Conservation (phyloP, 108 stramenopile genomes). For the Aureococcus anophagefferens region DNA sequence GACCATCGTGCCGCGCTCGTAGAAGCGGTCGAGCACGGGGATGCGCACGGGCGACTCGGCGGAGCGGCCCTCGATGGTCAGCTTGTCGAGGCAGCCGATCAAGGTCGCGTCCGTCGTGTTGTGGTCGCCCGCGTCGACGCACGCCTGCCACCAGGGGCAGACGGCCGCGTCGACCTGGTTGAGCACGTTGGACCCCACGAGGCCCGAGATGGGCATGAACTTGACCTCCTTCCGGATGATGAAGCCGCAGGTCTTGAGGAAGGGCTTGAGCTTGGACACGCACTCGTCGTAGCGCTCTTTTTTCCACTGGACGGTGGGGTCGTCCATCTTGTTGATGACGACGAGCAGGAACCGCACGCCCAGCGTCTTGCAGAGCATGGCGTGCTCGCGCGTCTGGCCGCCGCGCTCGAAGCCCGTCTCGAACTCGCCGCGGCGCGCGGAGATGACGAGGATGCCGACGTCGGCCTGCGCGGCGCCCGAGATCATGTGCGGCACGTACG, state of each 20-base stretch:
- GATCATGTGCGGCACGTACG: slow-evolving; percentile 99
- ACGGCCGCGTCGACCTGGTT: slow-evolving; percentile 68
- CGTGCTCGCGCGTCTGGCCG: slow-evolving; percentile 98
- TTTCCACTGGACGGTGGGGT: slow-evolving; percentile 86
- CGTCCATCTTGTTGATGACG: slow-evolving; percentile 99
- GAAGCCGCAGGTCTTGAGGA: slow-evolving; percentile 89
- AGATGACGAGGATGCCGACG: slow-evolving; percentile 94
- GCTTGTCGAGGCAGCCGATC: slow-evolving; percentile 65
- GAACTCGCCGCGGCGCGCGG: slow-evolving; percentile 94
- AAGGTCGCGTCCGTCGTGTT: slow-evolving; percentile 76
- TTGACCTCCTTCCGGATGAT: slow-evolving; percentile 92
- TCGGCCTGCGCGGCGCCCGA: slow-evolving; percentile 95
- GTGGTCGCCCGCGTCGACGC: slow-evolving; percentile 61
- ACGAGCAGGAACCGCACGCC: slow-evolving; percentile 91
- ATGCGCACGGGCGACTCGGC: slow-evolving; percentile 74
- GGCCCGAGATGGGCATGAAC: slow-evolving; percentile 93
- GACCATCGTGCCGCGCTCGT: slow-evolving; percentile 90
- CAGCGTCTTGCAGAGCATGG: slow-evolving; percentile 94
- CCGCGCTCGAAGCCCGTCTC: slow-evolving; percentile 97
- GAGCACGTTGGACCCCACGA: slow-evolving; percentile 90
- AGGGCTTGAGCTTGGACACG: slow-evolving; percentile 85
- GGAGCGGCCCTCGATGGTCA: slow-evolving; percentile 71
- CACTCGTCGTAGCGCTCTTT: slow-evolving; percentile 92
- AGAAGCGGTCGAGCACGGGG: slow-evolving; percentile 90
- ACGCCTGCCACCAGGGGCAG: slow-evolving; percentile 86